Evolutionary conservation across 2,329 filamentous ascomycete genomes (phyloP), one percentile per base, ranked within the genome.

Genomic region (Trichoderma cornu-damae): DNA sequence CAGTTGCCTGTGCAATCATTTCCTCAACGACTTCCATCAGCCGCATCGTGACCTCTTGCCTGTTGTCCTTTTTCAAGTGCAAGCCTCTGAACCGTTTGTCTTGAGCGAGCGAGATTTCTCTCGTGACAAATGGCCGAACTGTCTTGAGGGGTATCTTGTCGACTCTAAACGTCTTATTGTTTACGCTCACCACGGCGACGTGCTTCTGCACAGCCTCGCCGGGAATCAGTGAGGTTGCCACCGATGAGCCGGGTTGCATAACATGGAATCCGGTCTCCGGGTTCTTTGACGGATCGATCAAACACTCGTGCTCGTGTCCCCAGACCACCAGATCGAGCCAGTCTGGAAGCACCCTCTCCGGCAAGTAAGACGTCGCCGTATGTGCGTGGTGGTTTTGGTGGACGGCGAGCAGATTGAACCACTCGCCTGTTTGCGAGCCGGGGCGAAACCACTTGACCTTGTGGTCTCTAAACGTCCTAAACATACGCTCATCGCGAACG

Each of bases 241-340:
- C 88, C 0, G 94, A 97, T 0, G 94, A 99, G 0, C 94, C 94
- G 0, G 94, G 94, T 67, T 99, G 94, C 84, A 99, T 96, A 61
- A 99, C 93, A 64, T 94, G 85, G 65, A 99, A 99, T 0, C 87
- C 88, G 47, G 87, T 96, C 67, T 96, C 90, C 0, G 88, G 83
- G 65, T 97, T 99, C 46, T 85, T 78, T 1, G 78, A 76, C 0
- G 94, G 94, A 43, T 96, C 86, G 62, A 99, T 96, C 6, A 93
- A 71, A 68, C 94, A 99, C 70, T 99, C 93, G 68, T 99, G 94
- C 72, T 99, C 94, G 67, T 99, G 94, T 3, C 94, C 94, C 94
- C 94, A 99, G 50, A 99, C 82, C 0, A 99, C 84, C 4, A 99
- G 79, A 67, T 99, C 88, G 61, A 99, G 77, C 75, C 95, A 97